Percentiles rank a stretch among this genome's conserved stretches.
Conservation (phyloP, 1,284 basidiomycete genomes). For the Prillingera fragicola region DNA sequence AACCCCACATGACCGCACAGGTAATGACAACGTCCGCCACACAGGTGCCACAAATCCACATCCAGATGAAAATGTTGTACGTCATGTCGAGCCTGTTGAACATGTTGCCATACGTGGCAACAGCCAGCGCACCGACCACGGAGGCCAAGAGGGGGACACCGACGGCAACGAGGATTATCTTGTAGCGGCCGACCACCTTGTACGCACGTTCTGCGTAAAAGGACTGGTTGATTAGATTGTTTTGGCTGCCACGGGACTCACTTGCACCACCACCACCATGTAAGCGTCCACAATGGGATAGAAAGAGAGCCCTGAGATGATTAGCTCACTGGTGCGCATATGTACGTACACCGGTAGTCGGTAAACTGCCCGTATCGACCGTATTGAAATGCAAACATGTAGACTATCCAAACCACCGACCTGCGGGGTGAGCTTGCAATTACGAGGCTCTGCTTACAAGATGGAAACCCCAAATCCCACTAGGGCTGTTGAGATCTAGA, state of each 20-base stretch:
- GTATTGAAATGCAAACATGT: constrained; percentile 15
- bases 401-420: constrained; percentile 3
- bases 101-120: not conserved
- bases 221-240: not conserved
- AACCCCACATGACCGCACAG: constrained; percentile 19
- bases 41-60: constrained; percentile 8
- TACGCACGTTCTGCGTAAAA: constrained; percentile 20
- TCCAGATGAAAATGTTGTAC: constrained; percentile 10
- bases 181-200: constrained; percentile 11
- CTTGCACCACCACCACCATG: constrained; percentile 9
- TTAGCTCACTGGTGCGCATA: not conserved
- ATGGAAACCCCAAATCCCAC: not conserved
- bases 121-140: too few relatives aligned
- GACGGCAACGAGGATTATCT: constrained; percentile 5
- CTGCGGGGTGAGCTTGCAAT: not conserved
- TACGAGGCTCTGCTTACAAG: not conserved
- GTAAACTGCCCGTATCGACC: constrained; percentile 6
- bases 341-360: constrained; percentile 7
- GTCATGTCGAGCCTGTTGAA: not conserved
- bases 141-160: constrained; percentile 3
- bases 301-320: constrained; percentile 8
- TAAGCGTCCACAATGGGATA: constrained; percentile 11
- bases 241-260: not conserved
- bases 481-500: too few relatives aligned
- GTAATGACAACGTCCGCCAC: constrained; percentile 14